Evolutionary conservation across 805 yeast genomes (phyloP).

Genomic region (Yarrowia sp.): DNA sequence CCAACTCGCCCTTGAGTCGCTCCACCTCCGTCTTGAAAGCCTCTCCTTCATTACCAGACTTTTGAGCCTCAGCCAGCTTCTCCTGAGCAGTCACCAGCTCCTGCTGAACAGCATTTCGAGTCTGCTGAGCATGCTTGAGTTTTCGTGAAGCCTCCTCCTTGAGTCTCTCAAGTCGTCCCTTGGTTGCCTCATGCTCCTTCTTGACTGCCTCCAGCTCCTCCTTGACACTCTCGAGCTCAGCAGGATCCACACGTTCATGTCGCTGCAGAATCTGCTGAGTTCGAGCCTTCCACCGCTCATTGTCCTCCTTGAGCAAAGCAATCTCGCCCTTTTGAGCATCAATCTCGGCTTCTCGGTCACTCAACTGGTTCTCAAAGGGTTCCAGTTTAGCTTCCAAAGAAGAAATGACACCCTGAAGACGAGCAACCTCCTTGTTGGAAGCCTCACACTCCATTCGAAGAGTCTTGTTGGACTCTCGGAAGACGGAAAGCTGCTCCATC

Average conservation of each 20-base stretch:
- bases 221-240: constrained; percentile 43
- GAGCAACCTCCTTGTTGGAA: constrained; percentile 38
- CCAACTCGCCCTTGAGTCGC: constrained; percentile 24
- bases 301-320: constrained; percentile 50
- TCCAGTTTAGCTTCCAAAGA: constrained; percentile 41
- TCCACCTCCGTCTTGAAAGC: not conserved
- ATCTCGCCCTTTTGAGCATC: constrained; percentile 53
- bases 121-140: constrained; percentile 8
- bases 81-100: not conserved
- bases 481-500: constrained; percentile 57
- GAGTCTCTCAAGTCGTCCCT: constrained; percentile 19
- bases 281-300: constrained; percentile 57
- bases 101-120: not conserved
- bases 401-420: constrained; percentile 45
- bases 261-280: constrained; percentile 49
- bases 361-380: constrained; percentile 46
- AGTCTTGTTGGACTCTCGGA: constrained; percentile 67
- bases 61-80: not conserved
- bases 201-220: constrained; percentile 30
- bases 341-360: constrained; percentile 43
- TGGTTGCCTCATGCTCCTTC: constrained; percentile 29
- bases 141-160: constrained; percentile 25
- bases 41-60: not conserved
- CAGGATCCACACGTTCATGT: constrained; percentile 50
- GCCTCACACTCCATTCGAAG: constrained; percentile 52